Evolutionary conservation across 139 green algal species (phyloP), one percentile per base, ranked within the genome.

Genomic region (Tetratostichococcus sp.): DNA sequence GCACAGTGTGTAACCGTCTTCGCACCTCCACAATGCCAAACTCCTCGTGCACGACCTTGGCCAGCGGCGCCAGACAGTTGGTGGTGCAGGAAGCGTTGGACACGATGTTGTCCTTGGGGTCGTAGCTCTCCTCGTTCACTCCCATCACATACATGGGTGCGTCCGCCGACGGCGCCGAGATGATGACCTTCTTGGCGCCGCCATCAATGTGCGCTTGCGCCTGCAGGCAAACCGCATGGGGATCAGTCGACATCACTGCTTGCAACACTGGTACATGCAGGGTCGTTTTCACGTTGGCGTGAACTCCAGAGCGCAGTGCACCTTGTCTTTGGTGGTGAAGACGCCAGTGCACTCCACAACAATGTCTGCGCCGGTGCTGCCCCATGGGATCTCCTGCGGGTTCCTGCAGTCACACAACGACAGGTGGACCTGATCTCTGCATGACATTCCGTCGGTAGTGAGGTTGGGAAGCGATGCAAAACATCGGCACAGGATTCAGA

Each of bases 51-150:
- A 98, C 74, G 4, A 98, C 90, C 88, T 96, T 97, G 69, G 92
- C 93, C n/a, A 98, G 77, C 28, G 94, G 94, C 5, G 94, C 94
- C 69, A 98, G 88, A 86, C 94, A 98, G 90, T 98, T 98, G 81
- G 94, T 98, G 69, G 94, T 98, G 90, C 94, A 98, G 0, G 87
- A 95, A 65, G 94, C 94, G 80, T 97, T 97, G 77, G 90, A 96
- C 19, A 97, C 89, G 6, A 98, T 85, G 65, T 85, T 71, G 70
- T 94, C 77, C 75, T 86, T 90, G 25, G 91, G 79, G 79, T 95
- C 77, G 82, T 96, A 98, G 81, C 93, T 89, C 0, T 94, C 77
- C 71, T 94, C 71, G 82, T 98, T 98, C 2, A 97, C 94, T 67
- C 94, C 94, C 88, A 97, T 94, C 33, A 97, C 93, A 85, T 92